A percentile compares a stretch with the other conserved stretches of the same genome.
phyloP scores from a whole-genome alignment of 2,329 filamentous ascomycete genomes.

The Mycocentrospora acerina region DNA sequence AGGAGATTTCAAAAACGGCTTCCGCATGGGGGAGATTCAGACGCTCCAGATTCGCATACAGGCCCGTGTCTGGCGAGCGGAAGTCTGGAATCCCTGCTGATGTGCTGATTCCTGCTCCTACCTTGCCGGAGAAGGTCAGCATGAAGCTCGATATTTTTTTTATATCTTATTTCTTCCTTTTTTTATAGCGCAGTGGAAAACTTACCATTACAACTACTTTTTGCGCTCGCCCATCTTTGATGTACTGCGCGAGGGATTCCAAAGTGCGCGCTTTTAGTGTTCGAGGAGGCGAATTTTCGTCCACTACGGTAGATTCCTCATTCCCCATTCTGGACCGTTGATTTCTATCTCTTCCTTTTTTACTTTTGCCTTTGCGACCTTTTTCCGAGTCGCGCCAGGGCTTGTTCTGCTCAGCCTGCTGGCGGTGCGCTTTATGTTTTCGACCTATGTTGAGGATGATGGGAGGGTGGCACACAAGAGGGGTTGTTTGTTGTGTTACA shows the following conservation, averaged over 20 bases:
- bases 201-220: slow-evolving; percentile 78
- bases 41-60: slow-evolving; percentile 88
- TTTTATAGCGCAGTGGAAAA: not conserved
- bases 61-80: slow-evolving; percentile 84
- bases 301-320: slow-evolving; percentile 72
- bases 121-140: slow-evolving; percentile 47
- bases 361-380: slow-evolving; percentile 23
- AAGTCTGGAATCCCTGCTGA: slow-evolving; percentile 83
- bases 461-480: not conserved
- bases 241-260: slow-evolving; percentile 75
- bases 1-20: slow-evolving; percentile 90
- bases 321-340: slow-evolving; percentile 73
- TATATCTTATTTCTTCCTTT: no score
- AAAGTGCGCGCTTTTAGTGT: slow-evolving; percentile 70
- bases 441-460: slow-evolving; percentile 51
- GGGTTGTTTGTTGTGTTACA: not conserved
- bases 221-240: slow-evolving; percentile 67
- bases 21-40: slow-evolving; percentile 86
- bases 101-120: slow-evolving; percentile 85
- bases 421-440: slow-evolving; percentile 49
- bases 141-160: no score
- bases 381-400: slow-evolving; percentile 32
- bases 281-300: slow-evolving; percentile 63
- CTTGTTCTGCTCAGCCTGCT: slow-evolving; percentile 36
- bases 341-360: slow-evolving; percentile 34